Conservation (phyloP, 2,329 filamentous ascomycete genomes). For the Penicillium frequentans region DNA sequence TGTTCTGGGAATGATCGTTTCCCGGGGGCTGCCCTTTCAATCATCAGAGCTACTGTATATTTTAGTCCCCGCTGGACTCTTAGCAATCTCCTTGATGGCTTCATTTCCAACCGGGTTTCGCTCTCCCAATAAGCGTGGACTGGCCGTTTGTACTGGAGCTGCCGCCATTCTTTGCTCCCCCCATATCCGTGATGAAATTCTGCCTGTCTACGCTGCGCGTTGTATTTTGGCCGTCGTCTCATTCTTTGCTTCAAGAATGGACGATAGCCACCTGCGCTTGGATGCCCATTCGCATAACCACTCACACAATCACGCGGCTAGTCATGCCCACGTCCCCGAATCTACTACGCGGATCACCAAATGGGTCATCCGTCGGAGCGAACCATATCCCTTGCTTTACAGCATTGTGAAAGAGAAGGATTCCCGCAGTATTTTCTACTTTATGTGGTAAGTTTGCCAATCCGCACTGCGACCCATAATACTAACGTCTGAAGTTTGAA, state of each 20-base stretch:
- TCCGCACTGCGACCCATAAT: background rate
- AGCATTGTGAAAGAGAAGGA: slow-evolving; percentile 88
- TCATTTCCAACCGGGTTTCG: slow-evolving; percentile 26
- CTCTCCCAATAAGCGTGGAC: slow-evolving; percentile 33
- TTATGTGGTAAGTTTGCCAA: slow-evolving; percentile 69
- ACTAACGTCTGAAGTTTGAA: slow-evolving; percentile 66
- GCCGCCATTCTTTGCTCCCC: slow-evolving; percentile 32
- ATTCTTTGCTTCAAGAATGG: slow-evolving; percentile 34
- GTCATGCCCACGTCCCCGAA: slow-evolving; percentile 38
- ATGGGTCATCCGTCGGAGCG: slow-evolving; percentile 67
- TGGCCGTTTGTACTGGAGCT: slow-evolving; percentile 26
- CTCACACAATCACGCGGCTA: slow-evolving; percentile 27
- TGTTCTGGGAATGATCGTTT: slow-evolving; percentile 24
- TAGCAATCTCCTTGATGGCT: slow-evolving; percentile 29
- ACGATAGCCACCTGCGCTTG: slow-evolving; percentile 30
- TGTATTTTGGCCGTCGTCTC: slow-evolving; percentile 28
- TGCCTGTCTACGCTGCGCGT: slow-evolving; percentile 29
- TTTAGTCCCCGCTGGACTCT: slow-evolving; percentile 20
- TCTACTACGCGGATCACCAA: slow-evolving; percentile 68
- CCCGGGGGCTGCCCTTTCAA: slow-evolving; percentile 22
- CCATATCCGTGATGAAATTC: slow-evolving; percentile 26
- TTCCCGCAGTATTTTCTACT: slow-evolving; percentile 94
- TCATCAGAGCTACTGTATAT: slow-evolving; percentile 25
- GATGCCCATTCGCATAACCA: slow-evolving; percentile 34
- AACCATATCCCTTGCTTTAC: slow-evolving; percentile 74